These are phyloP conservation scores for Calonectria pseudoturangicola DNA, from an alignment of 2,329 filamentous ascomycete genomes.

Conservation along the genomic window DNA sequence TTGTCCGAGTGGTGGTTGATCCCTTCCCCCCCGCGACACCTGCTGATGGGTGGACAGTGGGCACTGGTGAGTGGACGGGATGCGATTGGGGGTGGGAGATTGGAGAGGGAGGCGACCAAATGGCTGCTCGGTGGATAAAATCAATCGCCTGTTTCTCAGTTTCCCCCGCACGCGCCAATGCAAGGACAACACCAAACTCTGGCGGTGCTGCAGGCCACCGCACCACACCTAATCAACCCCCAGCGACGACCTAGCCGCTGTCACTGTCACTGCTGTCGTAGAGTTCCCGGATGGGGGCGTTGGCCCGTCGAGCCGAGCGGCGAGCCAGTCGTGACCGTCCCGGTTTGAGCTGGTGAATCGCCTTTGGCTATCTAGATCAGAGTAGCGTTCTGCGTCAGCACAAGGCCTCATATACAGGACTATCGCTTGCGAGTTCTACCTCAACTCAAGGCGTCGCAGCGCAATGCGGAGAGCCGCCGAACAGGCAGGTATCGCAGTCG, in stretches of 20 bases:
- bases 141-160: constrained; percentile 33
- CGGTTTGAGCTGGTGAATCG: constrained; percentile 20
- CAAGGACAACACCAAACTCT: constrained; percentile 34
- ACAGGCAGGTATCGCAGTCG: background rate
- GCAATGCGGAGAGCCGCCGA: background rate
- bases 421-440: constrained; percentile 1
- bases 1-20: constrained; percentile 26
- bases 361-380: background rate
- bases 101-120: constrained; percentile 31
- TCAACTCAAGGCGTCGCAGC: background rate
- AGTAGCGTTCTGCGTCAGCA: constrained; percentile 24
- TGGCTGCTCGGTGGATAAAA: constrained; percentile 39
- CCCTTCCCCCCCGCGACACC: constrained; percentile 21
- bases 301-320: constrained; percentile 32
- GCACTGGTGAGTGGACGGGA: constrained; percentile 35
- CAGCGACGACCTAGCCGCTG: constrained; percentile 23
- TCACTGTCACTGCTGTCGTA: constrained; percentile 27
- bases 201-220: constrained; percentile 19
- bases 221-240: constrained; percentile 26
- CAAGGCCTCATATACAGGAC: constrained; percentile 4
- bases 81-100: constrained; percentile 35
- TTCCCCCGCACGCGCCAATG: constrained; percentile 39
- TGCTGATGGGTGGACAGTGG: constrained; percentile 37
- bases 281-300: constrained; percentile 2
- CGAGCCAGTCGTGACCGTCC: background rate